Base-by-base conservation (phyloP, 2,329 filamentous ascomycete species). In the Shiraia sp. region DNA sequence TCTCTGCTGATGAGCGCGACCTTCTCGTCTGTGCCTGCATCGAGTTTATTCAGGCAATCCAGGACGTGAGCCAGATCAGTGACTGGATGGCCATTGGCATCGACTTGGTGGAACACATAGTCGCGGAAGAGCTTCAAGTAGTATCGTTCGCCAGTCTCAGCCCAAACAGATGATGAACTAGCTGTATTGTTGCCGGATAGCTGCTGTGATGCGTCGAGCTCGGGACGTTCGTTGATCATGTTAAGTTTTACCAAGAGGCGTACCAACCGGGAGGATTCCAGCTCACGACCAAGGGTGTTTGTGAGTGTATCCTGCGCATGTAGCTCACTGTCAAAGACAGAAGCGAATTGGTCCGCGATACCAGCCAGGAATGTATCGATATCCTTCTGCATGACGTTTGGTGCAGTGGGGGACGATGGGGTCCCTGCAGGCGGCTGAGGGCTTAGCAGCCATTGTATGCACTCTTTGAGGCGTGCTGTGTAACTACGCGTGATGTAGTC, bases 31-130 rank as follows among this genome's bases (percentile, higher is more conserved):
- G 82, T 82, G 1, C 91, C 93, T 0, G 90, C 88, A 70, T 99
- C 93, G 38, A 99, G 76, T 67, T 96, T 96, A 73, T 95, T 96
- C 55, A 99, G 72, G 62, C 87, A 92, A 17, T 80, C 81, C 32
- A 99, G 70, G 51, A 97, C 89, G 72, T 97, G 91, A 3, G 87
- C 92, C 43, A 96, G 75, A 63, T 96, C 88, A 4, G 95, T 77
- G 1, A 91, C 86, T 0, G 93, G 87, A 38, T 88, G 86, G 10
- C 90, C 90, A 42, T 89, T 83, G 22, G 82, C 80, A 65, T 97
- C 90, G 10, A 96, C 90, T 62, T 95, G 91, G 68, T 99, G 93
- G 72, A 97, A 99, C 28, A 96, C 89, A 59, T 95, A 97, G 71
- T 99, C 93, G 35, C 93, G 83, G 76, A 97, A 97, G 7, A 99